These are phyloP conservation scores for Sugiyamaella pinicola DNA, from an alignment of 1,139 yeast genomes.

Conservation along the genomic window DNA sequence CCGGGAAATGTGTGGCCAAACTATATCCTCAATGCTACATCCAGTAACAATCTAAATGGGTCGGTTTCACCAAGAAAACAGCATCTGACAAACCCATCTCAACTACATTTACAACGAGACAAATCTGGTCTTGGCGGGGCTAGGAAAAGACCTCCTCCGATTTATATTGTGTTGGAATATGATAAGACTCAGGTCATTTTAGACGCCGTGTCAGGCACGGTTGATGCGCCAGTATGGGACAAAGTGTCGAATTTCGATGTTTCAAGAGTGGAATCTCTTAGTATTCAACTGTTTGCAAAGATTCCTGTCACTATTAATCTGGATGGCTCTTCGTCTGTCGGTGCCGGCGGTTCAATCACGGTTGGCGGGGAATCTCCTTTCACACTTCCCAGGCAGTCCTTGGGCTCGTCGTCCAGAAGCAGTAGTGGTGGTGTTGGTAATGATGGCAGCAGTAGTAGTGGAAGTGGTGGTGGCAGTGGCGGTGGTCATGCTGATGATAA, in stretches of 20 bases:
- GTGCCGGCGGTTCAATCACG: conserved; percentile 12
- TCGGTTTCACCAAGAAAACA: conserved; percentile 37
- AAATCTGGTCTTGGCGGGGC: conserved; percentile 16
- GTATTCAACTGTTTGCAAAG: conserved; percentile 73
- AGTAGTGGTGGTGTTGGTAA: neutral
- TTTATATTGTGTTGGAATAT: conserved; percentile 48
- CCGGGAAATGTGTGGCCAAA: conserved; percentile 44
- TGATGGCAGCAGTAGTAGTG: neutral
- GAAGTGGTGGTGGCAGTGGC: neutral
- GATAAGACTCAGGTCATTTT: conserved; percentile 73
- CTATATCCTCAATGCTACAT: conserved; percentile 24
- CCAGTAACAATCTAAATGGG: conserved; percentile 3
- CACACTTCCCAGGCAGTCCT: conserved; percentile 23
- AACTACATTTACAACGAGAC: conserved; percentile 16
- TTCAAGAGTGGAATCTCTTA: conserved; percentile 60
- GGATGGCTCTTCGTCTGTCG: conserved; percentile 14
- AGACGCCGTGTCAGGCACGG: conserved; percentile 75
- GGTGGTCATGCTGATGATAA: neutral
- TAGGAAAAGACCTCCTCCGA: conserved; percentile 37
- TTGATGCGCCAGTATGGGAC: conserved; percentile 71
- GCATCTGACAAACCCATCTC: conserved; percentile 9
- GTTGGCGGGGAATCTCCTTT: conserved; percentile 25
- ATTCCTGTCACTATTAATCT: conserved; percentile 50
- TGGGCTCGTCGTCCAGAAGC: neutral
- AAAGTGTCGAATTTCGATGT: conserved; percentile 92